phyloP scores from a whole-genome alignment of 352 stramenopile species.

The Paralagenidium karlingii region DNA sequence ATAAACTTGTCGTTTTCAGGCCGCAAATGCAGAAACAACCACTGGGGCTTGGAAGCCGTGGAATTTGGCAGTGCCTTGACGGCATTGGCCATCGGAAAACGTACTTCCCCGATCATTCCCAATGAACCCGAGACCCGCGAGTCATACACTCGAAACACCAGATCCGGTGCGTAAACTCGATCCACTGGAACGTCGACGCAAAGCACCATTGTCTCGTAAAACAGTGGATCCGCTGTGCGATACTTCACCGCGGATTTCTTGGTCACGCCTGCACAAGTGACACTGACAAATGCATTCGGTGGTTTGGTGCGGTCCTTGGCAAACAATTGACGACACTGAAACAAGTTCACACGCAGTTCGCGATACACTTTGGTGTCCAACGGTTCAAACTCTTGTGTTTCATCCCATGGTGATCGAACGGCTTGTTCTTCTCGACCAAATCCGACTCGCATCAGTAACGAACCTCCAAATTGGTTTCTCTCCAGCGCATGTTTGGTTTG shows the following conservation, averaged over 20 bases:
- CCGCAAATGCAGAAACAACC: constrained; percentile 20
- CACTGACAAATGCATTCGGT: constrained; percentile 65
- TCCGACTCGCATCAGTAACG: constrained; percentile 35
- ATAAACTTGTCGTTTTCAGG: constrained; percentile 5
- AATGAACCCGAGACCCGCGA: constrained; percentile 16
- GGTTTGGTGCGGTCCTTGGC: constrained; percentile 24
- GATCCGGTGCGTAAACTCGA: constrained; percentile 38
- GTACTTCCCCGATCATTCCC: constrained; percentile 27
- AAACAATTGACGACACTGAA: constrained; percentile 54
- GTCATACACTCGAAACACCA: constrained; percentile 65
- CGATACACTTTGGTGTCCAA: constrained; percentile 34
- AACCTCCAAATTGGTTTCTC: constrained; percentile 27
- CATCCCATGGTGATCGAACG: constrained; percentile 33
- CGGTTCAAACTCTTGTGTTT: constrained; percentile 20
- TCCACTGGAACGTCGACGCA: constrained; percentile 31
- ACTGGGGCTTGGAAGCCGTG: constrained; percentile 29
- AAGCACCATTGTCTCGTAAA: constrained; percentile 73
- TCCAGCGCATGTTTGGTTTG: constrained; percentile 44
- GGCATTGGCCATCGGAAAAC: constrained; percentile 26
- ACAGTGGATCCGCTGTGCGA: constrained; percentile 65
- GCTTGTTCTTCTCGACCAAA: constrained; percentile 62
- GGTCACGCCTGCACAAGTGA: constrained; percentile 51
- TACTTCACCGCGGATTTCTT: constrained; percentile 26
- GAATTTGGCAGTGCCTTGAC: constrained; percentile 26
- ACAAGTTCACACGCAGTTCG: constrained; percentile 74